Conservation (phyloP, 441 rosid species). For the Pelargonium cotyledonis region DNA sequence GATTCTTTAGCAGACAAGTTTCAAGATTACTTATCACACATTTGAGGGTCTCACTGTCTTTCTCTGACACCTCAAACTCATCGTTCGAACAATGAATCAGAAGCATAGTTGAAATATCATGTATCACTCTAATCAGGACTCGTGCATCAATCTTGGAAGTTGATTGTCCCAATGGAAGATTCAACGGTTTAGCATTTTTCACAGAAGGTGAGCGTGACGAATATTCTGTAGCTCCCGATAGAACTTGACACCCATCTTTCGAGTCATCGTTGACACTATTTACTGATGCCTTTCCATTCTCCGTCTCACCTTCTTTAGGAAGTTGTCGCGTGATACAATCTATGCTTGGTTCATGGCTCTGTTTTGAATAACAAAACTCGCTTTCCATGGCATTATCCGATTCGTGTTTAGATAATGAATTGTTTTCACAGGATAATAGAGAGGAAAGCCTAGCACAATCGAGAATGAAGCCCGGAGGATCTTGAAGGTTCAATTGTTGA, state of each 20-base stretch:
- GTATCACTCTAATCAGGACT: constrained; percentile 45
- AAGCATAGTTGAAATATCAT: constrained; percentile 62
- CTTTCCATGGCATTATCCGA: constrained; percentile 25
- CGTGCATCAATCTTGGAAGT: constrained; percentile 36
- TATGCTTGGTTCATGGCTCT: constrained; percentile 22
- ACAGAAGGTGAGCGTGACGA: constrained; percentile 31
- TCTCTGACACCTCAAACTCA: constrained; percentile 39
- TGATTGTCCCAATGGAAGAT: constrained; percentile 24
- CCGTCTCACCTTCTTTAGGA: constrained; percentile 22
- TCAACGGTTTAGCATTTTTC: constrained; percentile 28
- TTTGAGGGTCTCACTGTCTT: constrained; percentile 47
- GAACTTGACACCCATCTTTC: constrained; percentile 33
- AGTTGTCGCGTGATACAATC: constrained; percentile 19
- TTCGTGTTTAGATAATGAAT: constrained; percentile 23
- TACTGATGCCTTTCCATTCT: constrained; percentile 20
- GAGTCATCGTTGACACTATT: constrained; percentile 28
- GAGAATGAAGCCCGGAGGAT: constrained; percentile 25
- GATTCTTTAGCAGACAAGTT: constrained; percentile 40
- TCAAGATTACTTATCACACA: constrained; percentile 48
- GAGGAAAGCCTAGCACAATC: constrained; percentile 26
- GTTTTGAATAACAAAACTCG: constrained; percentile 22
- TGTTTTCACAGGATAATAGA: constrained; percentile 29
- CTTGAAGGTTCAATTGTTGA: constrained; percentile 27
- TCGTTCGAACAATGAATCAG: constrained; percentile 47
- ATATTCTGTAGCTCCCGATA: constrained; percentile 29